Evolutionary conservation across 352 stramenopile genomes (phyloP).

Genomic region (Globisporangium lucens): DNA sequence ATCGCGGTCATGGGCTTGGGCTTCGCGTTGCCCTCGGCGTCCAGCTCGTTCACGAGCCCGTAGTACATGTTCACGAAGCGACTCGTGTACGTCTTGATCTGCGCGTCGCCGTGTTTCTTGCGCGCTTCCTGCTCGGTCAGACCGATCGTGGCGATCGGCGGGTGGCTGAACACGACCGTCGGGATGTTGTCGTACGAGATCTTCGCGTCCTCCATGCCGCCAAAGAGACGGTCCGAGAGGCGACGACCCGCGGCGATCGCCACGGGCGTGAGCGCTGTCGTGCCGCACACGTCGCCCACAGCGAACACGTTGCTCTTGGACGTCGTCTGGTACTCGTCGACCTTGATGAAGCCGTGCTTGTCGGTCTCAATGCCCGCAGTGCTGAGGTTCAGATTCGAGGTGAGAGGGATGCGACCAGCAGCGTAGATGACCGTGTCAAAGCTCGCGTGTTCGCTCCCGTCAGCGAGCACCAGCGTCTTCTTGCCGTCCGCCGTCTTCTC

Average conservation of each 20-base stretch:
- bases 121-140: conserved; percentile 91
- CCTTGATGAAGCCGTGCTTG: conserved; percentile 65
- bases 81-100: conserved; percentile 92
- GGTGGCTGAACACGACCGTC: conserved; percentile 96
- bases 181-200: conserved; percentile 91
- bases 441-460: conserved; percentile 34
- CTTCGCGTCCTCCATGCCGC: conserved; percentile 47
- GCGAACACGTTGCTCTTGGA: conserved; percentile 76
- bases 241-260: conserved; percentile 81
- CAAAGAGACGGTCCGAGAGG: conserved; percentile 88
- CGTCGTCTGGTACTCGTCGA: conserved; percentile 92
- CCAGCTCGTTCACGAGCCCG: conserved; percentile 78
- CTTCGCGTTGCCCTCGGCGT: conserved; percentile 29
- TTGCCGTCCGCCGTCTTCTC: conserved; percentile 39
- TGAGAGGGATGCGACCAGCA: conserved; percentile 45
- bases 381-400: conserved; percentile 64
- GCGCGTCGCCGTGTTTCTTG: conserved; percentile 82
- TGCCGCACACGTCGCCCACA: conserved; percentile 70
- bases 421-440: conserved; percentile 91
- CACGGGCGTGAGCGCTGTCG: conserved; percentile 77
- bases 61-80: conserved; percentile 97
- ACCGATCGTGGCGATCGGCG: conserved; percentile 93
- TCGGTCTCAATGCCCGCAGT: conserved; percentile 61
- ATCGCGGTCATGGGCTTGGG: conserved; percentile 93
- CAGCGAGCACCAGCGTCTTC: conserved; percentile 49